Conservation (phyloP, 129 eudicot genomes). For the Flaveria ramosissima region DNA sequence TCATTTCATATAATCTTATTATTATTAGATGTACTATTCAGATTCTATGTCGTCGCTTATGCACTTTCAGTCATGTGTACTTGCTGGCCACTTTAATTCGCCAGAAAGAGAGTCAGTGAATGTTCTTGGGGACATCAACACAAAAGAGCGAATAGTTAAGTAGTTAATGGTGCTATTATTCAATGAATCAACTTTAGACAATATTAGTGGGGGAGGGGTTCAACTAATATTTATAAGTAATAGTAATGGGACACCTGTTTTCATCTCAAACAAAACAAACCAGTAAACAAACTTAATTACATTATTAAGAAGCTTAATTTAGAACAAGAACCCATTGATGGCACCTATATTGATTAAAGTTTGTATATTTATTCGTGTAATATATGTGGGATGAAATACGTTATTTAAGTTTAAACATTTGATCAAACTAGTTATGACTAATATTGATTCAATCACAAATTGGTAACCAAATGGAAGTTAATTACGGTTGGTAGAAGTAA, state of each 20-base stretch:
- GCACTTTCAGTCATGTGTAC: conserved; percentile 37
- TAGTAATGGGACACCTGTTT: background rate
- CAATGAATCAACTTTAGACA: conserved; percentile 18
- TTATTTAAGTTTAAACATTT: too few species aligned
- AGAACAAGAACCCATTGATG: background rate
- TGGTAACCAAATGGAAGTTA: too few species aligned
- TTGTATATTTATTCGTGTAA: too few species aligned
- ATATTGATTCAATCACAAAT: too few species aligned
- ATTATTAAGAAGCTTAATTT: background rate
- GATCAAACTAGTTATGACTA: too few species aligned
- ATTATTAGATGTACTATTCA: background rate
- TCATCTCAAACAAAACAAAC: background rate
- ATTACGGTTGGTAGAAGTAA: too few species aligned
- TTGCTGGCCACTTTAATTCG: conserved; percentile 67
- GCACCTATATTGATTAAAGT: background rate
- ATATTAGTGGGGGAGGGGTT: conserved; percentile 35
- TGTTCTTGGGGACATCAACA: conserved; percentile 51
- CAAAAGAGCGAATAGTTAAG: conserved; percentile 34
- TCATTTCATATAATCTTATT: too few species aligned
- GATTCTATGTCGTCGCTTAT: background rate
- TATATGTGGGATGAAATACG: background rate
- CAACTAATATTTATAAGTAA: conserved; percentile 17
- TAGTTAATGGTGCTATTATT: conserved; percentile 28
- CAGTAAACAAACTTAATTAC: background rate
- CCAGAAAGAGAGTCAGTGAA: conserved; percentile 33